These are phyloP conservation scores for Marasmius sp. DNA, from an alignment of 1,284 basidiomycete species.

Conservation along the genomic window DNA sequence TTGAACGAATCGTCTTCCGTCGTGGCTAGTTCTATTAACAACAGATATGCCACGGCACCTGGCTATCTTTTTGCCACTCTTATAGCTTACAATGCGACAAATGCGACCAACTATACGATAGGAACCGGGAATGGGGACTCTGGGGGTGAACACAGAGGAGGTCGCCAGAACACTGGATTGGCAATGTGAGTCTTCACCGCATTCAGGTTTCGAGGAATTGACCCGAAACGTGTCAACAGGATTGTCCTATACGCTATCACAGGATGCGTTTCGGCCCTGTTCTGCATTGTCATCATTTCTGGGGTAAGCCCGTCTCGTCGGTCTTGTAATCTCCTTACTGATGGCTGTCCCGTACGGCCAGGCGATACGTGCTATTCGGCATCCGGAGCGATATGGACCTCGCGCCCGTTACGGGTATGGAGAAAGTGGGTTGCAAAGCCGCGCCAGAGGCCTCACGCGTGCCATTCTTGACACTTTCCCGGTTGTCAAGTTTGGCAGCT, in stretches of 20 bases:
- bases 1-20: constrained; percentile 52
- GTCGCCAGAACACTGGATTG: constrained; percentile 55
- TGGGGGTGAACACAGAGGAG: constrained; percentile 13
- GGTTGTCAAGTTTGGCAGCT: constrained; percentile 76
- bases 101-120: constrained; percentile 18
- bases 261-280: constrained; percentile 79
- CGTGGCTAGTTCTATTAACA: constrained; percentile 51
- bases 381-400: constrained; percentile 91
- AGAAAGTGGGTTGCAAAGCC: constrained; percentile 57
- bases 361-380: constrained; percentile 79
- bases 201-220: constrained; percentile 6
- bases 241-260: constrained; percentile 87
- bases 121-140: constrained; percentile 8
- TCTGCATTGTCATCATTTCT: constrained; percentile 78
- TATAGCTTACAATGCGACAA: constrained; percentile 65
- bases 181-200: constrained; percentile 58
- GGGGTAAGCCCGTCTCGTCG: constrained; percentile 52
- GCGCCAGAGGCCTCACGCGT: constrained; percentile 78
- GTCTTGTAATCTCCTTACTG: constrained; percentile 10
- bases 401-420: constrained; percentile 48
- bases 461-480: constrained; percentile 95
- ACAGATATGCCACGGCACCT: constrained; percentile 39
- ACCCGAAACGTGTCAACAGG: constrained; percentile 39
- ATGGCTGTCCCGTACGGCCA: constrained; percentile 24
- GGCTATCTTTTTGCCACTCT: constrained; percentile 72